Base-by-base conservation (phyloP, 805 yeast genomes). In the Schwanniomyces yamadae region DNA sequence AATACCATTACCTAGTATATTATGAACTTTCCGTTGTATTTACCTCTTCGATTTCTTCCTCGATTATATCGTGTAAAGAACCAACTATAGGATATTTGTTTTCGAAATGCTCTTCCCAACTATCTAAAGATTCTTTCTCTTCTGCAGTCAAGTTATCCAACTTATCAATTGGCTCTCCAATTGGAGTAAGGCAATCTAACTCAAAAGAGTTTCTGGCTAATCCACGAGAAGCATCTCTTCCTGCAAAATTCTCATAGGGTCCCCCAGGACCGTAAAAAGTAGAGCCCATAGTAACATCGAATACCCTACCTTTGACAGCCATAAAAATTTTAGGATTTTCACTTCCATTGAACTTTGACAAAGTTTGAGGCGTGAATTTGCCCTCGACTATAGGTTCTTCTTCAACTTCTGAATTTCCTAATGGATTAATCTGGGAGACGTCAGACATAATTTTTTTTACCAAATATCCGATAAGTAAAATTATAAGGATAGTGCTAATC, bases 251-350 rank as follows among this genome's bases (percentile, higher is more conserved):
- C 28, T 85, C 80, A 62, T 91, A 91, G 0, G 96, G 95, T 0
- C 97, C 97, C 20, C 91, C 86, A 5, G 98, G 98, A 0, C 98
- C 98, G 59, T 91, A 91, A 56, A 91, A 90, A 31, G 77, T 75
- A 45, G 90, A 77, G 0, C 95, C 95, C 8, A 70, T 67, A 4
- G 86, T 68, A 14, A 88, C 95, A 53, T 91, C 96, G 52, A 75
- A 91, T 3, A 91, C 95, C 17, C 73, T 81, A 1, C 96, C 95
- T 48, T 73, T 78, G n/a, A 91, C 87, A 0, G 87, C 93, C 43
- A 91, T 76, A 52, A 82, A 84, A n/a, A 91, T 87, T 50, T 78
- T 79, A 35, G 81, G 81, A 44, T 84, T 82, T 45, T 84, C 88
- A 35, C 68, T 76, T 1, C 98, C 98, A 58, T 91, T 88, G 67